A percentile compares a stretch with the other conserved stretches of the same genome.
phyloP scores from a whole-genome alignment of 2,329 filamentous ascomycete genomes.

The Curvularia verruculosa region DNA sequence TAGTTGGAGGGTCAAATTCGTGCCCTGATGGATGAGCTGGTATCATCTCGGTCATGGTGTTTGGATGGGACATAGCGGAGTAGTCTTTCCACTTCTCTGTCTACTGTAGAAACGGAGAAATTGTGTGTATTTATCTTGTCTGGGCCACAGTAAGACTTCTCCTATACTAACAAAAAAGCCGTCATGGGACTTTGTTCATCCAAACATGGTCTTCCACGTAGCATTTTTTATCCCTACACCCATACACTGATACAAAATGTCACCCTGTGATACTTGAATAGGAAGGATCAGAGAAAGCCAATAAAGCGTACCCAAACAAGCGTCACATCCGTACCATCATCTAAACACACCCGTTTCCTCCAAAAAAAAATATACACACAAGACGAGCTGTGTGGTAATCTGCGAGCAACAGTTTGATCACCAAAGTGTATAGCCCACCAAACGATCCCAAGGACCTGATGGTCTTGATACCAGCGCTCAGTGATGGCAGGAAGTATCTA shows the following conservation, averaged over 20 bases:
- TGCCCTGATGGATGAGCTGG: not conserved
- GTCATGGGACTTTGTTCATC: not conserved
- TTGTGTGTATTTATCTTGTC: not conserved
- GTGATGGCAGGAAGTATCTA: not conserved
- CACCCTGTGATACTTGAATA: not conserved
- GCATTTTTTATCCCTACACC: not conserved
- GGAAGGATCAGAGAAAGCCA: not conserved
- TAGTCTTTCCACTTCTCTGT: not conserved
- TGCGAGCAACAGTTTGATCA: not conserved
- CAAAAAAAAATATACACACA: not conserved
- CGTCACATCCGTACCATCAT: not conserved
- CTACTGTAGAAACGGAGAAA: not conserved
- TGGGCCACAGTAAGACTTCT: not conserved
- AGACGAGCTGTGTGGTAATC: not conserved
- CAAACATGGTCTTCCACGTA: not conserved
- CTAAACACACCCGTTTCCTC: not conserved
- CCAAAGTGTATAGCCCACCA: not conserved
- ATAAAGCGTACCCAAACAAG: not conserved
- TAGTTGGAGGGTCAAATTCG: not conserved
- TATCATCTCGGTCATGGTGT: not conserved
- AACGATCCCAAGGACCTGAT: no score
- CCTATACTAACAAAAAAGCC: not conserved
- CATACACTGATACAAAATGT: not conserved
- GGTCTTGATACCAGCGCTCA: not conserved
- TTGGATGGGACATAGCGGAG: not conserved